phyloP scores from a whole-genome alignment of 176 grass and related monocot species.

The Avena atlantica region DNA sequence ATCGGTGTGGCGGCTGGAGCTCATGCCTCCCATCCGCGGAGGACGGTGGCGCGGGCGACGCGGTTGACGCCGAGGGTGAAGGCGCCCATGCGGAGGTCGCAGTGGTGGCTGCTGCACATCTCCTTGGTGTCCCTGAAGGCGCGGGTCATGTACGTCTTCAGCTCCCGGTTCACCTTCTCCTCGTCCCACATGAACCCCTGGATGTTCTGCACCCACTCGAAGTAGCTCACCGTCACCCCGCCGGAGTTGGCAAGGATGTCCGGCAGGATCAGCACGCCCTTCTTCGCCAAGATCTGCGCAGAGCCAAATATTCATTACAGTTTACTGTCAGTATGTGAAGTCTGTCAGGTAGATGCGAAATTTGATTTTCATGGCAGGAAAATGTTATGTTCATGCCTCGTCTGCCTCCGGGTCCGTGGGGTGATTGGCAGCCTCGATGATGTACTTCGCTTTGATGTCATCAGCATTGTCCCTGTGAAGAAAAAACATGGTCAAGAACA shows the following conservation, averaged over 20 bases:
- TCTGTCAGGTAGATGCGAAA: background rate
- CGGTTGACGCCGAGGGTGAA: slow-evolving; percentile 97
- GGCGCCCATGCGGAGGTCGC: slow-evolving; percentile 95
- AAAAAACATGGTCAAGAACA: background rate
- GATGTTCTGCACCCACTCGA: slow-evolving; percentile 99
- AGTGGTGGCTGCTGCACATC: slow-evolving; percentile 85
- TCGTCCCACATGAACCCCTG: slow-evolving; percentile 99
- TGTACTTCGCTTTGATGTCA: slow-evolving; percentile 92
- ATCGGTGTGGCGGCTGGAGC: too few relatives aligned
- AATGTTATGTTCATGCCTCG: slow-evolving; percentile 45
- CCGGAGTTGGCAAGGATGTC: slow-evolving; percentile 90
- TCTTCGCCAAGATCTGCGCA: slow-evolving; percentile 87
- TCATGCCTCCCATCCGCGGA: slow-evolving; percentile 81
- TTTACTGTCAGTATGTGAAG: background rate
- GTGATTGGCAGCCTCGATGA: slow-evolving; percentile 98
- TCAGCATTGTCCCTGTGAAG: slow-evolving; percentile 77
- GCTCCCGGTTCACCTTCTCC: slow-evolving; percentile 87
- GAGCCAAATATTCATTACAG: background rate
- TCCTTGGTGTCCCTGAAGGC: slow-evolving; percentile 75
- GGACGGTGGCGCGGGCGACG: slow-evolving; percentile 82
- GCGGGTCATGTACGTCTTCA: slow-evolving; percentile 80
- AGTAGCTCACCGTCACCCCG: slow-evolving; percentile 93
- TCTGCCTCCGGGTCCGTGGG: slow-evolving; percentile 95
- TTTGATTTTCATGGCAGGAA: background rate
- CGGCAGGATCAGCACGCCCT: slow-evolving; percentile 86